Conservation (phyloP, 805 yeast genomes). For the Torulaspora microellipsoides region DNA sequence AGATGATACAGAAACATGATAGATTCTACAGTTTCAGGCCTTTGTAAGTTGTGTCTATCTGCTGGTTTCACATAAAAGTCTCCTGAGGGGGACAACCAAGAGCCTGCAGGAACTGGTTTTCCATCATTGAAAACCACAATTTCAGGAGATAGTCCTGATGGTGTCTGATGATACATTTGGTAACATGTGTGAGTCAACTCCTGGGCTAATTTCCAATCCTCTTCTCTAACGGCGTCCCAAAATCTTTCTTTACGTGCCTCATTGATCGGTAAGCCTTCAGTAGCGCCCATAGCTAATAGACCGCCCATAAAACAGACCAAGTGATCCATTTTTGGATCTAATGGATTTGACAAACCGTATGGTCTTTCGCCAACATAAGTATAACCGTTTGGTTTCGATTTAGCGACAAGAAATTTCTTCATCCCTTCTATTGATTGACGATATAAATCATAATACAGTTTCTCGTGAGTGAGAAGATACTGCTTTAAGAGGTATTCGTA, state of each 20-base stretch:
- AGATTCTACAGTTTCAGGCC: slow-evolving; percentile 93
- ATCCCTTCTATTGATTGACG: slow-evolving; percentile 74
- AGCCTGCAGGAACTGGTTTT: slow-evolving; percentile 16
- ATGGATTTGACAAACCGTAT: slow-evolving; percentile 54
- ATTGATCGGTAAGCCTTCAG: slow-evolving; percentile 56
- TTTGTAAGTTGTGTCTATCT: slow-evolving; percentile 81
- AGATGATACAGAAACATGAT: slow-evolving; percentile 73
- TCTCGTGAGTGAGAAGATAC: slow-evolving; percentile 67
- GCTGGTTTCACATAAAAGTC: slow-evolving; percentile 67
- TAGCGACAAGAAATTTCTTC: slow-evolving; percentile 55
- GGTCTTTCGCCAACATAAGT: slow-evolving; percentile 77
- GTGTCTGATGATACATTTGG: slow-evolving; percentile 69
- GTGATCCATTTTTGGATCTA: slow-evolving; percentile 83
- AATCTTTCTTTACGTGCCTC: slow-evolving; percentile 50
- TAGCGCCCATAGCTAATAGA: slow-evolving; percentile 81
- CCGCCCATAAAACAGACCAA: slow-evolving; percentile 91
- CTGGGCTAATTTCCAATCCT: slow-evolving; percentile 64
- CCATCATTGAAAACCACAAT: slow-evolving; percentile 74
- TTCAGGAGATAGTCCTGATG: slow-evolving; percentile 84
- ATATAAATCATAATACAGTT: slow-evolving; percentile 67
- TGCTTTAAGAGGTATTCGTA: slow-evolving; percentile 87
- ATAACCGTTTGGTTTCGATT: slow-evolving; percentile 58
- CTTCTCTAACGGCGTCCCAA: slow-evolving; percentile 58
- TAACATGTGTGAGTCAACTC: slow-evolving; percentile 79
- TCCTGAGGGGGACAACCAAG: slow-evolving; percentile 34